A percentile compares a stretch with the other conserved stretches of the same genome.
phyloP scores from a whole-genome alignment of 2,329 filamentous ascomycete genomes.

The Monosporascus sp. region DNA sequence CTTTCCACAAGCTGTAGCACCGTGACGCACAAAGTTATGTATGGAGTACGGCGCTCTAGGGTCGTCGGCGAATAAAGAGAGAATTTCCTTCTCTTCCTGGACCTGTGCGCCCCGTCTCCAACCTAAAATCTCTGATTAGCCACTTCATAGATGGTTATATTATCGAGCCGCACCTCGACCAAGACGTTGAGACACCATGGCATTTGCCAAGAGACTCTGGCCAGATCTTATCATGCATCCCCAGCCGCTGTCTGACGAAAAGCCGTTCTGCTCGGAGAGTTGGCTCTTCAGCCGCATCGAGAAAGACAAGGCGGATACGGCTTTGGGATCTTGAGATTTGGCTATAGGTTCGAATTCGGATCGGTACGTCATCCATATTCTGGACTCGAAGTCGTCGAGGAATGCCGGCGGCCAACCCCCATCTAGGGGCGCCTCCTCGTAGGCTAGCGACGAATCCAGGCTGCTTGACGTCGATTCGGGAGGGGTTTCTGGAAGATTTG shows the following conservation, averaged over 20 bases:
- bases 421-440: slow-evolving; percentile 39
- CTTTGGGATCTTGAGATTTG: slow-evolving; percentile 69
- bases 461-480: slow-evolving; percentile 47
- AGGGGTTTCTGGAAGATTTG: slow-evolving; percentile 37
- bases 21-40: slow-evolving; percentile 87
- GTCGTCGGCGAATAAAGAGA: slow-evolving; percentile 84
- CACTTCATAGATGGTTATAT: background rate
- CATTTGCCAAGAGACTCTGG: slow-evolving; percentile 87
- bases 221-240: slow-evolving; percentile 98
- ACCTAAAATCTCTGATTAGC: slow-evolving; percentile 38
- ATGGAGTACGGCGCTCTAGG: slow-evolving; percentile 86
- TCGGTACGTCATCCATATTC: slow-evolving; percentile 94
- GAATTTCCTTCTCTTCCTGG: slow-evolving; percentile 62
- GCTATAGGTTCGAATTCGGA: slow-evolving; percentile 81
- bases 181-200: slow-evolving; percentile 65
- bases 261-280: slow-evolving; percentile 72
- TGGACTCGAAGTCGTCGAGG: slow-evolving; percentile 86
- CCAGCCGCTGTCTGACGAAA: slow-evolving; percentile 93
- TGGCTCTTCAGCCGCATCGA: slow-evolving; percentile 79
- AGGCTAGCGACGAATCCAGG: slow-evolving; percentile 47
- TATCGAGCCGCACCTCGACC: slow-evolving; percentile 62
- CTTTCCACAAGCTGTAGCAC: slow-evolving; percentile 82
- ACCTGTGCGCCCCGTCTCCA: slow-evolving; percentile 65
- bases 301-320: slow-evolving; percentile 68
- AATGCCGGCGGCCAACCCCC: slow-evolving; percentile 80